These are phyloP conservation scores for Basipetospora chlamydospora DNA, from an alignment of 2,329 filamentous ascomycete genomes.

Conservation along the genomic window DNA sequence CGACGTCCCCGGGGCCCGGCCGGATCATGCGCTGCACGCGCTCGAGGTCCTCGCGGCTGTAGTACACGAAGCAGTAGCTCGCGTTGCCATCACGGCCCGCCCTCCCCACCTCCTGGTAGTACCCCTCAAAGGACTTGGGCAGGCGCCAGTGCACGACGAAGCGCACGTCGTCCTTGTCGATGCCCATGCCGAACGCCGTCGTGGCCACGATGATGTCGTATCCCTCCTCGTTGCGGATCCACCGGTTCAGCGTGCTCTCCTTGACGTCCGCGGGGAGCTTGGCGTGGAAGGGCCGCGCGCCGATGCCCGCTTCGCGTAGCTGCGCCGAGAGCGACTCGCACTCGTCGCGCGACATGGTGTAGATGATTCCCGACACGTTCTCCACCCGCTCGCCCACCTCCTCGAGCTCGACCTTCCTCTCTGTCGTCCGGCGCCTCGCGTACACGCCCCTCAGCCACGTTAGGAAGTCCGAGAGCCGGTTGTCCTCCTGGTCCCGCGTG, in stretches of 20 bases:
- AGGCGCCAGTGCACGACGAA: slow-evolving; percentile 93
- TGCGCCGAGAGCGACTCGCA: slow-evolving; percentile 56
- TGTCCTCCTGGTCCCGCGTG: slow-evolving; percentile 59
- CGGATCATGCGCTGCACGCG: slow-evolving; percentile 46
- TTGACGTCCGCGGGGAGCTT: slow-evolving; percentile 54
- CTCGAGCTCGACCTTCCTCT: slow-evolving; percentile 44
- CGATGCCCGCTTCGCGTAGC: slow-evolving; percentile 53
- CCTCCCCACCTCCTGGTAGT: slow-evolving; percentile 88
- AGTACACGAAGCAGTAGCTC: slow-evolving; percentile 78
- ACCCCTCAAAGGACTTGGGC: slow-evolving; percentile 87
- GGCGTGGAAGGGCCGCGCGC: slow-evolving; percentile 60
- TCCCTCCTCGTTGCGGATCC: slow-evolving; percentile 57
- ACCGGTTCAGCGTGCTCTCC: slow-evolving; percentile 54
- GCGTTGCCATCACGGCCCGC: slow-evolving; percentile 84
- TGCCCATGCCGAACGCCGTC: slow-evolving; percentile 95
- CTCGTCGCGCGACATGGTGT: slow-evolving; percentile 60
- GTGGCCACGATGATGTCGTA: slow-evolving; percentile 93
- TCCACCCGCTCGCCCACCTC: slow-evolving; percentile 38
- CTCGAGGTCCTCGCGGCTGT: slow-evolving; percentile 75
- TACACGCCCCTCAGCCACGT: slow-evolving; percentile 64
- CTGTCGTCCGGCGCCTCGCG: slow-evolving; percentile 45
- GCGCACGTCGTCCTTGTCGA: slow-evolving; percentile 87
- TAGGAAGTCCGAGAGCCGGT: slow-evolving; percentile 59
- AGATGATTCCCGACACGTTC: slow-evolving; percentile 64
- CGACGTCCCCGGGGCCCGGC: too few species aligned